Evolutionary conservation across 805 yeast species (phyloP).

Genomic region (Scheffersomyces coipomensis): DNA sequence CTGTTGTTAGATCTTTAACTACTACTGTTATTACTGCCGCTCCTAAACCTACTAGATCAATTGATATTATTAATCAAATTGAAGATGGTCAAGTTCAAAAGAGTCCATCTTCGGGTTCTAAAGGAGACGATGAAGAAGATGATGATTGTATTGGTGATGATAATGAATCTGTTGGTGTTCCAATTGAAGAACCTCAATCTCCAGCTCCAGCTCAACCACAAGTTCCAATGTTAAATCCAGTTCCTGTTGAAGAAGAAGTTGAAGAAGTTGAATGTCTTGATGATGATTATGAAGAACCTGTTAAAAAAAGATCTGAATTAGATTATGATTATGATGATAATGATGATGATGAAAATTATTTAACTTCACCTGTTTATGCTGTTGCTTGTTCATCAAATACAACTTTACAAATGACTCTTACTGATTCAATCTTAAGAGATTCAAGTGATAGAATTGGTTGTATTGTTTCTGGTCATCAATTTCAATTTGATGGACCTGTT

Average conservation of each 20-base stretch:
- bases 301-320: slow-evolving; percentile 1
- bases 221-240: not conserved
- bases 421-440: slow-evolving; percentile 30
- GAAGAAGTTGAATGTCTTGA: not conserved
- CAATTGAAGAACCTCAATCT: not conserved
- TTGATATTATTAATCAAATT: slow-evolving; percentile 20
- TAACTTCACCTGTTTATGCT: slow-evolving; percentile 22
- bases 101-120: not conserved
- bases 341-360: slow-evolving; percentile 7
- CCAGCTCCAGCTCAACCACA: not conserved
- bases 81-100: slow-evolving; percentile 30
- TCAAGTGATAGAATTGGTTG: slow-evolving; percentile 32
- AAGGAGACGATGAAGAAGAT: slow-evolving; percentile 1
- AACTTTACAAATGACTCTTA: slow-evolving; percentile 27
- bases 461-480: slow-evolving; percentile 36
- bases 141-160: slow-evolving; percentile 1
- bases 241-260: not conserved
- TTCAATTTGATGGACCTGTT: slow-evolving; percentile 42
- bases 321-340: slow-evolving; percentile 6
- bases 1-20: slow-evolving; percentile 10
- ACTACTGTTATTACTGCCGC: slow-evolving; percentile 14
- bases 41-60: slow-evolving; percentile 20
- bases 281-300: slow-evolving; percentile 1
- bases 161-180: slow-evolving; percentile 1
- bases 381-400: slow-evolving; percentile 25